Conservation (phyloP, 129 eudicot species). For the Pseudognaphalium luteoalbum region DNA sequence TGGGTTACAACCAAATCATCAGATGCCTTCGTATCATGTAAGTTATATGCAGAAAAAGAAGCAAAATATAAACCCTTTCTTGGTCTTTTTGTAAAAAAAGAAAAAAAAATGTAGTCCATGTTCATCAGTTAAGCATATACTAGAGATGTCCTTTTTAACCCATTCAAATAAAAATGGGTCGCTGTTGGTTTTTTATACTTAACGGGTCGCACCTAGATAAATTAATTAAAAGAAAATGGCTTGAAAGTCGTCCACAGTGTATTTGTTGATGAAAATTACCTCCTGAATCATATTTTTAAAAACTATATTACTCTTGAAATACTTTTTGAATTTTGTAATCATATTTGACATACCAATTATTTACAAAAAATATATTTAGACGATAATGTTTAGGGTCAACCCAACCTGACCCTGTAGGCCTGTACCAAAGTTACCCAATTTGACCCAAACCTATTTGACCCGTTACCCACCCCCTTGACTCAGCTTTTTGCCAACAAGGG, state of each 20-base stretch:
- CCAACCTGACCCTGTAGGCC: neutral
- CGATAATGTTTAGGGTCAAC: neutral
- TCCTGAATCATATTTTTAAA: neutral
- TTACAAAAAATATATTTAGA: neutral
- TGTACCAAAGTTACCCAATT: neutral
- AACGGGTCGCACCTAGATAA: neutral
- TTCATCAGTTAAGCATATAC: neutral
- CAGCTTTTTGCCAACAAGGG: neutral
- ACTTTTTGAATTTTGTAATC: too few species aligned
- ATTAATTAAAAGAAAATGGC: neutral
- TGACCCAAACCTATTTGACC: neutral
- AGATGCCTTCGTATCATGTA: neutral
- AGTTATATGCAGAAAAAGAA: neutral
- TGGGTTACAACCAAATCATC: slow-evolving; percentile 10
- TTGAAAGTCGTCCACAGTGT: neutral
- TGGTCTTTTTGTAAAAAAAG: neutral
- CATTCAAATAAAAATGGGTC: neutral
- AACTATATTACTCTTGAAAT: neutral
- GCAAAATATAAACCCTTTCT: neutral
- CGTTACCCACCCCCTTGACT: neutral
- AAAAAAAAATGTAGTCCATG: neutral
- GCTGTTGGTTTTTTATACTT: neutral
- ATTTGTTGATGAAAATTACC: neutral
- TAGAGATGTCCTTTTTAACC: neutral
- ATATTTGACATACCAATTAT: neutral